Evolutionary conservation across 2,329 filamentous ascomycete genomes (phyloP), one percentile per base, ranked within the genome.

Genomic region (Verticillium nonalfalfae): DNA sequence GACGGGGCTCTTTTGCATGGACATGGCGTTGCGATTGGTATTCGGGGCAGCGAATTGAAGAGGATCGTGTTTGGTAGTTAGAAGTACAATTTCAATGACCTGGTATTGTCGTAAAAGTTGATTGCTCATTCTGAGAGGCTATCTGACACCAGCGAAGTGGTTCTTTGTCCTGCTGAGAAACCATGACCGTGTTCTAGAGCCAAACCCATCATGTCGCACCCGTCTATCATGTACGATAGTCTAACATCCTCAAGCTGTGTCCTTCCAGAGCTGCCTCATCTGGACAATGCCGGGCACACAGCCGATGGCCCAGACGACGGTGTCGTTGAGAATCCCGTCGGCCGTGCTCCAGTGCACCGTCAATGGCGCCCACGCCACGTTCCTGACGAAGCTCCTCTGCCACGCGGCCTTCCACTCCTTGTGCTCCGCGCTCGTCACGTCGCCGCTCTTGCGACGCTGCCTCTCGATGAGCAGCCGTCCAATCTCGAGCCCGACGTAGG

Each of bases 311-410:
- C 74, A 73, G 18, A 82, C 69, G 3, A 71, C 66, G 34, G 75
- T 64, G 54, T 82, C 79, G 39, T 73, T 72, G 59, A 83, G 67
- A 45, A 73, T 67, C 7, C 90, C 91, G 61, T 84, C 78, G 63
- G 90, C 86, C 50, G 88, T 73, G 69, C 91, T 89, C 89, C 90
- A 97, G 77, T 97, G 92, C 33, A 94, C 70, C 64, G 91, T 94
- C 72, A 96, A 79, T 36, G 93, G 92, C 61, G 90, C 86, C 86
- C 91, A 96, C 36, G 89, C 87, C 64, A 85, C 71, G 75, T 92
- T 93, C 52, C 87, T 83, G 21, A 86, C 79, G 59, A 94, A 76
- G 70, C 88, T 84, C 70, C 82, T 85, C 80, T 83, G 87, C 85
- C 85, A 93, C 63, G 77, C 71, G 13, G 66, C 70, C 54, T 68